Evolutionary conservation across 2,329 filamentous ascomycete species (phyloP).

Genomic region (Ploettnerulaceae sp.): DNA sequence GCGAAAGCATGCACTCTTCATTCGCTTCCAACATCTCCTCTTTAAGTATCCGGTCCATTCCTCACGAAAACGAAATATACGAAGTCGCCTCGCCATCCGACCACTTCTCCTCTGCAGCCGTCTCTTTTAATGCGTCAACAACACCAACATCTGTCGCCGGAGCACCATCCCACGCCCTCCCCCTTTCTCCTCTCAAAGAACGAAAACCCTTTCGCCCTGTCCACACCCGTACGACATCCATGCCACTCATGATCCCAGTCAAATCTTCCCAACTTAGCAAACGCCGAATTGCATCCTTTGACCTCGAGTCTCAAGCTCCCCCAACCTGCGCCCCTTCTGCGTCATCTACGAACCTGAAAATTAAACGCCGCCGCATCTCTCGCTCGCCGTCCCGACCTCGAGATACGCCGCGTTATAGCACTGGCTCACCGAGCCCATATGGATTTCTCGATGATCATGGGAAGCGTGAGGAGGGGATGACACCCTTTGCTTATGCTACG

Average conservation of each 20-base stretch:
- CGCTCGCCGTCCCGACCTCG: slow-evolving; percentile 51
- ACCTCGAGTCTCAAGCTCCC: slow-evolving; percentile 17
- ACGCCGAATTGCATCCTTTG: slow-evolving; percentile 45
- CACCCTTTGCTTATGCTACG: slow-evolving; percentile 68
- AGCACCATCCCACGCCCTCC: slow-evolving; percentile 10
- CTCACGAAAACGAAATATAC: slow-evolving; percentile 25
- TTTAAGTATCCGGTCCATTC: slow-evolving; percentile 40
- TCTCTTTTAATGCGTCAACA: slow-evolving; percentile 25
- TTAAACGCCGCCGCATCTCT: slow-evolving; percentile 39
- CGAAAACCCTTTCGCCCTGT: slow-evolving; percentile 41
- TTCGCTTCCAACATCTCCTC: slow-evolving; percentile 39
- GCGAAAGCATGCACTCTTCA: slow-evolving; percentile 43
- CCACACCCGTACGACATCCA: slow-evolving; percentile 48
- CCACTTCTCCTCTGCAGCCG: slow-evolving; percentile 31
- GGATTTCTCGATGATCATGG: slow-evolving; percentile 23
- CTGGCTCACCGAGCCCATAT: slow-evolving; percentile 30
- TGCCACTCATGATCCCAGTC: slow-evolving; percentile 41
- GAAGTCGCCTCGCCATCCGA: slow-evolving; percentile 29
- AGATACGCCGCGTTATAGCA: slow-evolving; percentile 53
- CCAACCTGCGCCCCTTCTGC: slow-evolving; percentile 1
- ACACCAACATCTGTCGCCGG: slow-evolving; percentile 25
- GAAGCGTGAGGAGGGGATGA: slow-evolving; percentile 41
- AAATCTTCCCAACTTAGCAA: slow-evolving; percentile 36
- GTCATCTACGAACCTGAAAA: slow-evolving; percentile 8
- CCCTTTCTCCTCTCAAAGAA: slow-evolving; percentile 26